Conservation (phyloP, 2,329 filamentous ascomycete genomes). For the Phialophora chinensis region DNA sequence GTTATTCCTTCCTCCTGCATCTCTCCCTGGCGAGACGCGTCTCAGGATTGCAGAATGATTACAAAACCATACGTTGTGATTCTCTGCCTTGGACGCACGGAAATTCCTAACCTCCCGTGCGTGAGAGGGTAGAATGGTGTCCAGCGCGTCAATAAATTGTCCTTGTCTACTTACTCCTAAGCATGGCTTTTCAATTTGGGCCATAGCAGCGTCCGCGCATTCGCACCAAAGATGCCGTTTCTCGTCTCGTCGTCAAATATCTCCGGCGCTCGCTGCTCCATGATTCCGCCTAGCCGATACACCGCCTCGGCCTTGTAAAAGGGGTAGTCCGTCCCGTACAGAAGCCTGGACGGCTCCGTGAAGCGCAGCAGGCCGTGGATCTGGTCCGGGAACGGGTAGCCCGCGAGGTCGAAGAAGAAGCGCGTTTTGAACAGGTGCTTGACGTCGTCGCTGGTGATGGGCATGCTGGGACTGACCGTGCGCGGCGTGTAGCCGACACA, state of each 20-base stretch:
- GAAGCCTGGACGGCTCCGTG: background rate
- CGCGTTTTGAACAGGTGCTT: constrained; percentile 17
- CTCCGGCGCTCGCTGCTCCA: background rate
- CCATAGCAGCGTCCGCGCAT: background rate
- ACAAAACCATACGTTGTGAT: too few species aligned
- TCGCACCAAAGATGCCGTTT: background rate
- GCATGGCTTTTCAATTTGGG: background rate
- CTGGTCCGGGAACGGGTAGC: constrained; percentile 27
- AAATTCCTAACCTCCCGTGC: too few species aligned
- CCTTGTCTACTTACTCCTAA: background rate
- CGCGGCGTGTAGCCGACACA: constrained; percentile 14
- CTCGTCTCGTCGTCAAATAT: background rate
- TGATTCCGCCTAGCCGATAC: background rate
- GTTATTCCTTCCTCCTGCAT: too few species aligned
- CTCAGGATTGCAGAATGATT: too few species aligned
- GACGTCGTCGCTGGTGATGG: constrained; percentile 14
- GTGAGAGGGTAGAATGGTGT: background rate
- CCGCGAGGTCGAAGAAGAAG: constrained; percentile 30
- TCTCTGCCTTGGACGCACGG: too few species aligned
- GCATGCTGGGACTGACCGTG: background rate
- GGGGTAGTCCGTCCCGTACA: constrained; percentile 22
- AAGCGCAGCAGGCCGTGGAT: constrained; percentile 44
- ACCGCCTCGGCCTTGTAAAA: constrained; percentile 7
- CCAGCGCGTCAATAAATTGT: background rate
- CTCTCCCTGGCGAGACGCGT: too few species aligned